Conservation (phyloP, 208 protist species). For the Kentomonas sorsogonicus region DNA sequence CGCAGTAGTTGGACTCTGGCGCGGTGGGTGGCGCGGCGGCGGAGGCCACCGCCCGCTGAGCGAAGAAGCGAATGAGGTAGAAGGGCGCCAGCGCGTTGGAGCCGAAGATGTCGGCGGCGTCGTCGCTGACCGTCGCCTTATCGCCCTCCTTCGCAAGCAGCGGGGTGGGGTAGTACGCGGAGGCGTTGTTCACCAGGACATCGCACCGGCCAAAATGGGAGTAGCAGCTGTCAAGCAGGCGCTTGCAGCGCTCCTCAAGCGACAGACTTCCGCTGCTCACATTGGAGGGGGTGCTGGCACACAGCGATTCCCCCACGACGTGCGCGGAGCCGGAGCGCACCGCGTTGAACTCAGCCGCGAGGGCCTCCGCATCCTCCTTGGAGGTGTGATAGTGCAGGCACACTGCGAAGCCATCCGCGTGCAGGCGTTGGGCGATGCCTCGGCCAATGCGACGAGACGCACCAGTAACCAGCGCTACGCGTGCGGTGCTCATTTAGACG, state of each 20-base stretch:
- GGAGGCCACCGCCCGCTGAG: slow-evolving; percentile 23
- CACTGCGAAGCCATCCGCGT: slow-evolving; percentile 43
- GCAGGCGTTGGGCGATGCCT: slow-evolving; percentile 34
- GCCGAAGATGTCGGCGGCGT: slow-evolving; percentile 49
- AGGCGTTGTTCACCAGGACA: slow-evolving; percentile 85
- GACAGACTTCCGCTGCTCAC: background rate
- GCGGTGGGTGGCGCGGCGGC: too few species aligned
- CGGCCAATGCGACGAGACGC: slow-evolving; percentile 47
- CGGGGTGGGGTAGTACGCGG: slow-evolving; percentile 63
- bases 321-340: slow-evolving; percentile 33
- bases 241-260: slow-evolving; percentile 29
- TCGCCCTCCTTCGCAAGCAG: slow-evolving; percentile 21
- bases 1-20: slow-evolving; percentile 13
- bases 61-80: slow-evolving; percentile 53
- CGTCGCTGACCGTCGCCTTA: slow-evolving; percentile 4
- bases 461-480: slow-evolving; percentile 60
- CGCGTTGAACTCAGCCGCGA: slow-evolving; percentile 47
- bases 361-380: slow-evolving; percentile 18
- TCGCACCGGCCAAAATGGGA: slow-evolving; percentile 58
- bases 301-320: slow-evolving; percentile 19
- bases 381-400: slow-evolving; percentile 58
- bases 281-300: slow-evolving; percentile 1
- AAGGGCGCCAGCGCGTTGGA: slow-evolving; percentile 72
- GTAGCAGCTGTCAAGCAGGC: slow-evolving; percentile 42
- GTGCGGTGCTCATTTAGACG: slow-evolving; percentile 12